Evolutionary conservation across 305 asterid species (phyloP).

Genomic region (Fraxinus paxiana): DNA sequence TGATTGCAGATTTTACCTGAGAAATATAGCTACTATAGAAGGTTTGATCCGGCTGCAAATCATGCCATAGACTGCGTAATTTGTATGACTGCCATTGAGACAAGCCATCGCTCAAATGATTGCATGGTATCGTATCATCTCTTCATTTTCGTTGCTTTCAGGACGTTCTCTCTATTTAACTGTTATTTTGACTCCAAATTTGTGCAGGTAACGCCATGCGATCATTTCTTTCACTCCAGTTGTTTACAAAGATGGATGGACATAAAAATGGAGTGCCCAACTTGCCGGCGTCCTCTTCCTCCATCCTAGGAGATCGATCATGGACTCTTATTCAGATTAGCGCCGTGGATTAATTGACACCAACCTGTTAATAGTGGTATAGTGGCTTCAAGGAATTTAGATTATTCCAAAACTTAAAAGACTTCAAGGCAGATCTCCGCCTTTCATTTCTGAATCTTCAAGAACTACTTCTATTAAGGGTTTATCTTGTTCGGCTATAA

Average conservation of each 20-base stretch:
- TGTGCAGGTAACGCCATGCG: constrained; percentile 85
- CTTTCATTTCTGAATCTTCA: not conserved
- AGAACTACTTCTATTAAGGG: not conserved
- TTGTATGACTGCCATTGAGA: constrained; percentile 88
- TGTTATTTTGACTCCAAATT: constrained; percentile 7
- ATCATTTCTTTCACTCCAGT: constrained; percentile 89
- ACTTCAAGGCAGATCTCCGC: not conserved
- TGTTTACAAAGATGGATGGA: constrained; percentile 99
- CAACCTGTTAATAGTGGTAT: constrained; percentile 47
- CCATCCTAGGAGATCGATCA: constrained; percentile 56
- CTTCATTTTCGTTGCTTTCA: constrained; percentile 2
- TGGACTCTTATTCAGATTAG: not conserved
- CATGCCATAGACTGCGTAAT: constrained; percentile 79
- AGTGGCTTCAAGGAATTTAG: constrained; percentile 12
- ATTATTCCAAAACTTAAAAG: not conserved
- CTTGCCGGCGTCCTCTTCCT: constrained; percentile 93
- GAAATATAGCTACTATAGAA: constrained; percentile 81
- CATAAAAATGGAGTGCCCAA: constrained; percentile 98
- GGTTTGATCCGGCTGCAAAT: constrained; percentile 61
- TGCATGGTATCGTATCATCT: constrained; percentile 60
- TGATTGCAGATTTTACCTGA: constrained; percentile 81
- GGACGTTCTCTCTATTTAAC: not conserved
- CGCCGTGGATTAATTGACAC: constrained; percentile 20
- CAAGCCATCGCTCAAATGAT: constrained; percentile 60
- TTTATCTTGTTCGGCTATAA: not conserved